A percentile compares a stretch with the other conserved stretches of the same genome.
Conservation (phyloP, 495 filamentous ascomycete genomes). For the Aspergillus heteromorphus region DNA sequence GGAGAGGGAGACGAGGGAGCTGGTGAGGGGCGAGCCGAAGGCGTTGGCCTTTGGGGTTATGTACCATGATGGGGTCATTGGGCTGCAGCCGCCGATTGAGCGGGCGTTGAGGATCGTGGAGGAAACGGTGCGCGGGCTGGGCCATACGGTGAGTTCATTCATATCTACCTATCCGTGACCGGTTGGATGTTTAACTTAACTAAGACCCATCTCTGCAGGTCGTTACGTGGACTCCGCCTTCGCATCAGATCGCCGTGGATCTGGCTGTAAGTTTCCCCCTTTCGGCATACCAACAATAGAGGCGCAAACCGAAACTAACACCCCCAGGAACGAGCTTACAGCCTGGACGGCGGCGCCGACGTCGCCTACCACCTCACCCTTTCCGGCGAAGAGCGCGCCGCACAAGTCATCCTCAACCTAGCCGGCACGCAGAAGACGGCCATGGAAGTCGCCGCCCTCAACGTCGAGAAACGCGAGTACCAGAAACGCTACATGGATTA, state of each 20-base stretch:
- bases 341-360: slow-evolving; percentile 49
- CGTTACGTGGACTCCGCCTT: slow-evolving; percentile 55
- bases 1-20: slow-evolving; percentile 39
- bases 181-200: neutral
- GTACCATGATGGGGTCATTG: slow-evolving; percentile 43
- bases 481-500: slow-evolving; percentile 65
- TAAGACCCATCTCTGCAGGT: slow-evolving; percentile 20
- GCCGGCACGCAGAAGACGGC: slow-evolving; percentile 31
- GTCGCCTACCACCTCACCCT: slow-evolving; percentile 43
- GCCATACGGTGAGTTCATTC: slow-evolving; percentile 42
- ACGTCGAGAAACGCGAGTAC: slow-evolving; percentile 53
- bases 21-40: slow-evolving; percentile 27
- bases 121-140: slow-evolving; percentile 43
- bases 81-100: slow-evolving; percentile 49
- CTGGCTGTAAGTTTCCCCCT: slow-evolving; percentile 27
- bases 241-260: slow-evolving; percentile 31
- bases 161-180: neutral
- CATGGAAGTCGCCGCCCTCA: slow-evolving; percentile 45
- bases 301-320: neutral
- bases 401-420: slow-evolving; percentile 30
- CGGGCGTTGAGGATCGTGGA: slow-evolving; percentile 50
- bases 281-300: neutral
- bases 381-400: slow-evolving; percentile 47
- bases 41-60: slow-evolving; percentile 51
- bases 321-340: slow-evolving; percentile 19